Percentiles rank a stretch among this genome's conserved stretches.
These are phyloP conservation scores for Melampsora larici-populina DNA, from an alignment of 1,284 basidiomycete genomes.

Conservation along the genomic window DNA sequence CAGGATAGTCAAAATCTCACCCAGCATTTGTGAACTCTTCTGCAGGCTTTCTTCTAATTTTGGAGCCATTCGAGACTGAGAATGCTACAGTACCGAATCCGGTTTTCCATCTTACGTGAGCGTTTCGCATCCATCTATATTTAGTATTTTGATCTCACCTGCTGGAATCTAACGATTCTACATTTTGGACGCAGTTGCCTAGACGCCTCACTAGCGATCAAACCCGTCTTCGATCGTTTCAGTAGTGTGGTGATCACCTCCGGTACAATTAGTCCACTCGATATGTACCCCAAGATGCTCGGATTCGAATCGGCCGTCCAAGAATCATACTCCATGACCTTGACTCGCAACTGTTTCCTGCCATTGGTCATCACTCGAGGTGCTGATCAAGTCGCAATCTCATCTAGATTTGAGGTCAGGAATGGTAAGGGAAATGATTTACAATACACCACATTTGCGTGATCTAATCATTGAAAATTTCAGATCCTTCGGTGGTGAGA, in stretches of 20 bases:
- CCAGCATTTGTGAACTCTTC: background rate
- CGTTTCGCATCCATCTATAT: constrained; percentile 44
- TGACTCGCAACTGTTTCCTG: constrained; percentile 92
- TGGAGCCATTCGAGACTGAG: constrained; percentile 98
- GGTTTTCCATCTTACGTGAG: constrained; percentile 93
- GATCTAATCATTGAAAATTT: background rate
- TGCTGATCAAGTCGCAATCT: constrained; percentile 96
- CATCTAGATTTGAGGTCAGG: constrained; percentile 97
- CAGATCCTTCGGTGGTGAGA: constrained; percentile 92
- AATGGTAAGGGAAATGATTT: constrained; percentile 58
- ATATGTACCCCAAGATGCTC: constrained; percentile 99
- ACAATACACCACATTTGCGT: background rate
- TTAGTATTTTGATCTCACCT: background rate
- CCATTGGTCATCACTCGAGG: constrained; percentile 97
- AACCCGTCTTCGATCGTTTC: constrained; percentile 96
- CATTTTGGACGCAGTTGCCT: constrained; percentile 67
- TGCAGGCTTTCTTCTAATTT: constrained; percentile 86
- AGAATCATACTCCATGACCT: constrained; percentile 97
- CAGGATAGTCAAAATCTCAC: constrained; percentile 24
- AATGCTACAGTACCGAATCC: constrained; percentile 98
- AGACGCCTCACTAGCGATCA: constrained; percentile 95
- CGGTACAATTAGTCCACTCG: constrained; percentile 94
- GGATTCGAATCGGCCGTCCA: constrained; percentile 96
- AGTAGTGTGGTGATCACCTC: constrained; percentile 98
- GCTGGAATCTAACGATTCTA: background rate